A percentile compares a stretch with the other conserved stretches of the same genome.
phyloP scores from a whole-genome alignment of 2,329 filamentous ascomycete species.

The Curvularia sp. region DNA sequence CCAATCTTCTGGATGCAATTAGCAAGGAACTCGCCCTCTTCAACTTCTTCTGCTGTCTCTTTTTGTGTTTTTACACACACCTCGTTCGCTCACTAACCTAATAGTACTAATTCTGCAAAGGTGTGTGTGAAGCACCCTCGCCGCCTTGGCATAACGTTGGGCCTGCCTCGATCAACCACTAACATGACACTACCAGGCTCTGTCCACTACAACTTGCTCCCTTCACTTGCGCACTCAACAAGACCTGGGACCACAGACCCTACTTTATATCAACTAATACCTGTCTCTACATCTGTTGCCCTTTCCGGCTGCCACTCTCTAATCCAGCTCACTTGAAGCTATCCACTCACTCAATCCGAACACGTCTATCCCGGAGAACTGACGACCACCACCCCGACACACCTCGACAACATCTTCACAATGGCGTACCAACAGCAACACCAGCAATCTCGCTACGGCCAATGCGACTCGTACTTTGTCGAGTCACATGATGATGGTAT shows the following conservation, averaged over 20 bases:
- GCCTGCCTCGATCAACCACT: constrained; percentile 19
- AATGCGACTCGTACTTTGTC: constrained; percentile 73
- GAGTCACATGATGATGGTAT: constrained; percentile 65
- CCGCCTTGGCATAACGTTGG: constrained; percentile 26
- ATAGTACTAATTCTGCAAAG: constrained; percentile 58
- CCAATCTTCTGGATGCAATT: constrained; percentile 54
- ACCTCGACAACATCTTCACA: constrained; percentile 49
- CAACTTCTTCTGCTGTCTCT: constrained; percentile 43
- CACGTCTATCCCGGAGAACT: constrained; percentile 52
- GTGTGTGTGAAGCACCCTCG: constrained; percentile 51
- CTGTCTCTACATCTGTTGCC: constrained; percentile 59
- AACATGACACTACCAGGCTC: constrained; percentile 43
- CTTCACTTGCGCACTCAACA: constrained; percentile 46
- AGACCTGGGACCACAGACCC: constrained; percentile 43
- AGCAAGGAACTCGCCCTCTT: constrained; percentile 48
- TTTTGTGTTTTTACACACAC: constrained; percentile 41
- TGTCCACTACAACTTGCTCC: constrained; percentile 38
- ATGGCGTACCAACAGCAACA: constrained; percentile 64
- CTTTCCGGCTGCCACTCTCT: constrained; percentile 60
- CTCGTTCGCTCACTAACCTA: constrained; percentile 51
- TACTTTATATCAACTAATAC: constrained; percentile 63
- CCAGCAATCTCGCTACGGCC: constrained; percentile 62
- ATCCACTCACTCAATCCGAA: constrained; percentile 51
- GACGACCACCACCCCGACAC: constrained; percentile 55
- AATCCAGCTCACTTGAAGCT: constrained; percentile 51